phyloP scores from a whole-genome alignment of 495 filamentous ascomycete species.

The Aspergillus incahuasiensis region DNA sequence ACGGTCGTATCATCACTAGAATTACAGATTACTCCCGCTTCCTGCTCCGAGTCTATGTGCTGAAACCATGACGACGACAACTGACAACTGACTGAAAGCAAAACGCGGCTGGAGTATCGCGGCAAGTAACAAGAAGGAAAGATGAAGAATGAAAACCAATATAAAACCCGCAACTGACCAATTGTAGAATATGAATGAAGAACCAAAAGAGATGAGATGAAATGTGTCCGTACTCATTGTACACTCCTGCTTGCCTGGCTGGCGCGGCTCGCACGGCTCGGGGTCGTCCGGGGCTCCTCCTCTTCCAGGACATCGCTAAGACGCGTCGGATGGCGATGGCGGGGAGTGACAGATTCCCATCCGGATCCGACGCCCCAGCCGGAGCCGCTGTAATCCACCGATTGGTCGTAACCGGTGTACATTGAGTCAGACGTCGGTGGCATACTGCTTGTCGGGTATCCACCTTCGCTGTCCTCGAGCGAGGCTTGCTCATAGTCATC shows the following conservation, averaged over 20 bases:
- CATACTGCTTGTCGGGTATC: slow-evolving; percentile 38
- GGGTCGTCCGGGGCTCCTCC: slow-evolving; percentile 54
- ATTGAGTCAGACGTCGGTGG: slow-evolving; percentile 27
- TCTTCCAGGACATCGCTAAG: slow-evolving; percentile 90
- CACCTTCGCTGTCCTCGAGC: slow-evolving; percentile 37
- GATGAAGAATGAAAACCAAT: slow-evolving; percentile 3
- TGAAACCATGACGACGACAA: neutral
- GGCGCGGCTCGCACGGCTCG: slow-evolving; percentile 47
- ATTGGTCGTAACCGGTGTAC: slow-evolving; percentile 29
- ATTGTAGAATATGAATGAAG: neutral
- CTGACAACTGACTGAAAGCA: slow-evolving; percentile 7
- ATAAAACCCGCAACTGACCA: neutral
- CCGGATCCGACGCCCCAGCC: slow-evolving; percentile 61
- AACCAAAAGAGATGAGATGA: slow-evolving; percentile 6
- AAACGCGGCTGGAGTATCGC: slow-evolving; percentile 6
- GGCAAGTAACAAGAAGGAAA: neutral
- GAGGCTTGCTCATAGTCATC: slow-evolving; percentile 53
- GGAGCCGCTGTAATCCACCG: slow-evolving; percentile 52
- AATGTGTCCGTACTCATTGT: slow-evolving; percentile 19
- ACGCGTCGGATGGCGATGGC: slow-evolving; percentile 91
- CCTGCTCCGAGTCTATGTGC: slow-evolving; percentile 12
- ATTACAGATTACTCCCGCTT: slow-evolving; percentile 22
- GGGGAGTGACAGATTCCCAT: slow-evolving; percentile 72
- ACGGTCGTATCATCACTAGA: slow-evolving; percentile 15
- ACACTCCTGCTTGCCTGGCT: slow-evolving; percentile 28